phyloP scores from a whole-genome alignment of 1,284 basidiomycete genomes.

The Anthracocystis panici-leucophaei region DNA sequence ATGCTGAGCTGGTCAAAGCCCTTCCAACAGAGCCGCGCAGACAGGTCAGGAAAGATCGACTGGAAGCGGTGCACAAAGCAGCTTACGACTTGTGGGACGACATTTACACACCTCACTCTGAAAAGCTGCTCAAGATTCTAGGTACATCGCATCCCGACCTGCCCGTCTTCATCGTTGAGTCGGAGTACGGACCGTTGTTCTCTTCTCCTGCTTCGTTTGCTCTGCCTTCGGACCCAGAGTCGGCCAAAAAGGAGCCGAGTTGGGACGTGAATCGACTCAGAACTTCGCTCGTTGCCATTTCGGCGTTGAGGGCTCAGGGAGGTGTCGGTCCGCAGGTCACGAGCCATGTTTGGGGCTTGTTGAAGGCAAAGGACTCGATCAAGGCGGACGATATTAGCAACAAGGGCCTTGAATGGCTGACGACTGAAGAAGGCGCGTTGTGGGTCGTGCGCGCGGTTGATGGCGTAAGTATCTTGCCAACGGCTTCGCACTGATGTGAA shows the following conservation, averaged over 20 bases:
- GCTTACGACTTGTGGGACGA: constrained; percentile 77
- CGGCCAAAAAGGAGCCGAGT: constrained; percentile 62
- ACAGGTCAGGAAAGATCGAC: constrained; percentile 47
- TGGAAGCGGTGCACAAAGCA: constrained; percentile 50
- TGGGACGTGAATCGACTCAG: constrained; percentile 83
- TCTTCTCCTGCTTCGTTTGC: constrained; percentile 76
- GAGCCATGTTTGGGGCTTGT: constrained; percentile 91
- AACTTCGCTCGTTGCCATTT: constrained; percentile 88
- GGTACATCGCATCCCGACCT: constrained; percentile 78
- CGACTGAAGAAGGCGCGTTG: constrained; percentile 87
- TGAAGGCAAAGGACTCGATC: constrained; percentile 76
- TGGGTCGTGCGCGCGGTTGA: constrained; percentile 93
- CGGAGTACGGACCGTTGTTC: constrained; percentile 86
- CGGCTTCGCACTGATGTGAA: not conserved
- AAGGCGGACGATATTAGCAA: constrained; percentile 70
- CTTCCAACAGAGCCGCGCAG: constrained; percentile 61
- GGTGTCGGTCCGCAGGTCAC: constrained; percentile 90
- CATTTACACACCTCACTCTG: constrained; percentile 89
- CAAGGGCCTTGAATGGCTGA: constrained; percentile 81
- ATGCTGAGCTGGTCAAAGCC: constrained; percentile 52
- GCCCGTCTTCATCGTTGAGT: constrained; percentile 86
- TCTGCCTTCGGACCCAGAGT: constrained; percentile 31
- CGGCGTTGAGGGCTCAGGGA: constrained; percentile 86
- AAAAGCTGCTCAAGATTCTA: constrained; percentile 90
- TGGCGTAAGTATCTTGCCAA: constrained; percentile 48